Evolutionary conservation across 495 filamentous ascomycete genomes (phyloP), one percentile per base, ranked within the genome.

Genomic region (Hypomontagnella submonticulosa): DNA sequence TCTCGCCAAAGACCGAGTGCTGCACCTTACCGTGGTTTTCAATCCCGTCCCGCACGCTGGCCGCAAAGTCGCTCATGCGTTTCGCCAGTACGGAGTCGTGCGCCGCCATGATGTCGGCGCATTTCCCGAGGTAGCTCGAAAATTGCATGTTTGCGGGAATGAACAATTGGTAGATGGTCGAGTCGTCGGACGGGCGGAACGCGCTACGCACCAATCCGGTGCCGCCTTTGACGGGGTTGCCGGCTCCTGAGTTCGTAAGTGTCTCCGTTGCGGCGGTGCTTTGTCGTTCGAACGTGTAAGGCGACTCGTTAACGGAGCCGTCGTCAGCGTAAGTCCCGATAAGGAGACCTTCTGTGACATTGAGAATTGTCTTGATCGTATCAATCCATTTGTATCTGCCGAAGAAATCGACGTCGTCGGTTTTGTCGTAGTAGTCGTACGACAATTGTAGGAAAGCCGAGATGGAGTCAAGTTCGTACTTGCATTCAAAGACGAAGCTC

Each of bases 131-230:
- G 53, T 84, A 86, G 23, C 78, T 69, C 12, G 83, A 78, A 67
- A 90, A 89, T 83, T 89, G 88, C 88, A 90, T 90, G 57, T 90
- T 90, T 3, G 83, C 80, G 0, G 88, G 88, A 30, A 90, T 81
- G 59, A 88, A 76, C 13, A 86, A 78, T 69, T 87, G 84, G 56
- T 77, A 87, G 48, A 85, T 82, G 0, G 71, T 79, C 15, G 77
- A 61, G 69, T 90, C 88, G 70, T 90, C 88, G 16, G 83, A 86
- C 0, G 88, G 88, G 3, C 88, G 76, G 74, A 90, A 90, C 7
- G 84, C 86, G 47, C 81, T 85, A 1, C 88, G 75, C 11, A 90
- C 77, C 53, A 90, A 68, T 4, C 87, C 87, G 0, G 85, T 90
- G n/a, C 78, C 84, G 16, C 68, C 63, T 19, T 76, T 78, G 0